Base-by-base conservation (phyloP, 2,329 filamentous ascomycete species). In the Dactylellina drechsleri region DNA sequence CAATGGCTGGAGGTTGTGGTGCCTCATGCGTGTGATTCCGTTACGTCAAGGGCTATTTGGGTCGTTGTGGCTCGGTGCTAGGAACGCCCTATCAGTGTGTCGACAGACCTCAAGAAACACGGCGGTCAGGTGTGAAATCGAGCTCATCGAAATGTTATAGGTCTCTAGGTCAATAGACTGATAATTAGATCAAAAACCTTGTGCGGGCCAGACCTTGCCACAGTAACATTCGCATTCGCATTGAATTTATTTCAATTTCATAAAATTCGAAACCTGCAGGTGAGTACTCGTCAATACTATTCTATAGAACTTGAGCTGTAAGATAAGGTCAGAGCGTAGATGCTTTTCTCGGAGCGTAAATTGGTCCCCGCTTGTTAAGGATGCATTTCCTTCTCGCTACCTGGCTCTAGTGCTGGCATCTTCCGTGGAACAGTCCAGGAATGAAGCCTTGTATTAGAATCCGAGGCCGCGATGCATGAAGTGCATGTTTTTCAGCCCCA, bases 401-500 rank as follows among this genome's bases (percentile, higher is more conserved):
- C 6, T 10, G 31, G 31, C 31, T 36, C 5, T 36, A 36, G 31
- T 36, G 31, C 31, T 36, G 31, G 31, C 31, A 36, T 36, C 31
- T 36, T 36, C 31, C 31, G 31, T 36, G 31, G 31, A 36, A 10
- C 10, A 10, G 31, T 36, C 31, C 31, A 36, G 31, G 31, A 2
- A 36, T 36, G 31, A 36, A 36, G 31, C 31, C 10, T 47, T 56
- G 28, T 61, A 31, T 53, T 68, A 56, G 28, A 68, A 54, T 68
- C 65, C 65, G 65, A 68, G 60, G 54, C 65, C 49, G 65, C 65
- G 65, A 58, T 68, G 31, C 31, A n/a, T n/a, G 43, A 15, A 47
- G 43, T 47, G 6, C 31, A 2, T 36, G 10, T 7, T 36, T 36
- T 36, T 36, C 31, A 36, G 31, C 31, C 31, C 31, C 31, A 36